These are phyloP conservation scores for Geranium rotundifolium DNA, from an alignment of 345 rosid genomes.

Conservation along the genomic window DNA sequence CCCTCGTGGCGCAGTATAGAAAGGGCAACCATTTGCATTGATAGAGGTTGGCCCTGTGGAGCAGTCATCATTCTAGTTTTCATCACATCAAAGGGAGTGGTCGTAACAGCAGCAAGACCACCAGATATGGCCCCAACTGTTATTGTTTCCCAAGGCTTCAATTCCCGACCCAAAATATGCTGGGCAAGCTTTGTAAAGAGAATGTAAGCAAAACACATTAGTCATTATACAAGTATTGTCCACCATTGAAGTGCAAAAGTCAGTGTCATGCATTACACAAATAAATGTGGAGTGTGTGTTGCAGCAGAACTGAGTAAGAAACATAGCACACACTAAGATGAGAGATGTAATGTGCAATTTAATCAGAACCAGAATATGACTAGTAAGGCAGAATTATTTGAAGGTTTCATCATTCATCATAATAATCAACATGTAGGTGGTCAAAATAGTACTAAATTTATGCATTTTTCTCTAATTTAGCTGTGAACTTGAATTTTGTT, in stretches of 20 bases:
- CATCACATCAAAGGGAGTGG: constrained; percentile 96
- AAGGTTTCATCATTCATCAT: not conserved
- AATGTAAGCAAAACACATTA: not conserved
- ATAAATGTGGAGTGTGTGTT: not conserved
- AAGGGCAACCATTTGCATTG: constrained; percentile 65
- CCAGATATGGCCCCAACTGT: constrained; percentile 87
- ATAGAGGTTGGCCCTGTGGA: constrained; percentile 55
- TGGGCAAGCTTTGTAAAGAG: constrained; percentile 49
- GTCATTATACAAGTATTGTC: not conserved
- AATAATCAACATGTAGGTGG: too few relatives aligned
- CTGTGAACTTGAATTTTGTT: too few relatives aligned
- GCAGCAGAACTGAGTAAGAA: too few relatives aligned
- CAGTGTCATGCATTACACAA: not conserved
- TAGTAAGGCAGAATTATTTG: too few relatives aligned
- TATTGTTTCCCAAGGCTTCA: constrained; percentile 90
- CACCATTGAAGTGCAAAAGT: not conserved
- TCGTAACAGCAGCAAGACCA: constrained; percentile 77
- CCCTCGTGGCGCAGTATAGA: constrained; percentile 86
- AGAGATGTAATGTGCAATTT: too few relatives aligned
- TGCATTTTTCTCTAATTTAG: too few relatives aligned
- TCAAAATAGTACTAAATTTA: too few relatives aligned
- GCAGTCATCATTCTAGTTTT: constrained; percentile 99
- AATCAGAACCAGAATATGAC: too few relatives aligned
- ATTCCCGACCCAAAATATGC: constrained; percentile 59
- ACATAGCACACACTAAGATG: too few relatives aligned